Evolutionary conservation across 805 yeast species (phyloP).

Genomic region (Candida ipomoeae): DNA sequence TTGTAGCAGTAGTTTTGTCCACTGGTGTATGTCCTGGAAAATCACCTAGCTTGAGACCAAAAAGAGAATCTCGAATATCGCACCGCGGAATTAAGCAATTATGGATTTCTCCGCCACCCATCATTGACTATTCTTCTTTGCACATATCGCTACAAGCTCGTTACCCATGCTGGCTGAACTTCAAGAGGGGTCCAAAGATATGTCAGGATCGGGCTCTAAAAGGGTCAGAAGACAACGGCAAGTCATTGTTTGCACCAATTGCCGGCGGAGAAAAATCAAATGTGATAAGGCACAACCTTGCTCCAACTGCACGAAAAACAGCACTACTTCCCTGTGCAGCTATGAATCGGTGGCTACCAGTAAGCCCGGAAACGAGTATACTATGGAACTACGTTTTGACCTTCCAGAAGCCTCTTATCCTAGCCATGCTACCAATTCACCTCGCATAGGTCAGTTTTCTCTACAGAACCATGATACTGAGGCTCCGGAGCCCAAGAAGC

Average conservation of each 20-base stretch:
- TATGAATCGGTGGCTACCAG: slow-evolving; percentile 15
- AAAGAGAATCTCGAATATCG: not conserved
- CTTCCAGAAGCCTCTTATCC: not conserved
- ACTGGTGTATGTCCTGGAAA: not conserved
- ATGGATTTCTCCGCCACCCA: not conserved
- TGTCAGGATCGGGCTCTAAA: not conserved
- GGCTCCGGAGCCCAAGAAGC: not conserved
- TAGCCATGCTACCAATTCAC: not conserved
- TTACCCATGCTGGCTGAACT: not conserved
- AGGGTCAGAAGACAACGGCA: slow-evolving; percentile 20
- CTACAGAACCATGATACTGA: not conserved
- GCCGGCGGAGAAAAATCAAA: slow-evolving; percentile 30
- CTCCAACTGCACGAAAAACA: slow-evolving; percentile 23
- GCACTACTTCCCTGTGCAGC: slow-evolving; percentile 17
- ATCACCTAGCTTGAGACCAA: not conserved
- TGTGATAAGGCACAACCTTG: slow-evolving; percentile 30
- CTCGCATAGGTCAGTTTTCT: slow-evolving; percentile 1
- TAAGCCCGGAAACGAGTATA: slow-evolving; percentile 10
- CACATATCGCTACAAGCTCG: not conserved
- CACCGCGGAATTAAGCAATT: not conserved
- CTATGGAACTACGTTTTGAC: slow-evolving; percentile 11
- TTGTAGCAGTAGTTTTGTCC: not conserved
- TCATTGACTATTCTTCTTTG: not conserved
- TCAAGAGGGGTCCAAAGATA: not conserved
- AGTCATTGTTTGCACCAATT: slow-evolving; percentile 27